Conservation (phyloP, 1,284 basidiomycete species). For the Naganishia sp. region DNA sequence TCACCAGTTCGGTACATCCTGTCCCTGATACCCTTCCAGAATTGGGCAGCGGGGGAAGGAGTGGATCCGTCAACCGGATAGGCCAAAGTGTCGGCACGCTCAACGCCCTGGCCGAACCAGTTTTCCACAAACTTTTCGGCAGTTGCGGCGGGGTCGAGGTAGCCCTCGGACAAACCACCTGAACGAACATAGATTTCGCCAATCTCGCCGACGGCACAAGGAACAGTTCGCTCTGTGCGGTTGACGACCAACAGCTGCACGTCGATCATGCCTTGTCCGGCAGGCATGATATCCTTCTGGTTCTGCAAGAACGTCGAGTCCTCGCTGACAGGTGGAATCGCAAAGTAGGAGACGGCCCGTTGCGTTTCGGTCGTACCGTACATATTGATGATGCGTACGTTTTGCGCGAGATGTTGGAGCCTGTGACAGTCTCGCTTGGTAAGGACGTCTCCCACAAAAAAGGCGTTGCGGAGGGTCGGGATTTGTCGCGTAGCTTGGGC, state of each 20-base stretch:
- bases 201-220: constrained; percentile 93
- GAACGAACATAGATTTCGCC: constrained; percentile 99
- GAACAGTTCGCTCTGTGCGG: constrained; percentile 80
- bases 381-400: constrained; percentile 98
- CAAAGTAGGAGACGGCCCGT: constrained; percentile 96
- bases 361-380: constrained; percentile 99
- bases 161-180: constrained; percentile 93
- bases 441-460: constrained; percentile 99
- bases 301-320: constrained; percentile 89
- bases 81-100: constrained; percentile 69
- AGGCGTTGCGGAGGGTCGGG: constrained; percentile 82
- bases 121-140: constrained; percentile 88
- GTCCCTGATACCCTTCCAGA: constrained; percentile 98
- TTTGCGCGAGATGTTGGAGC: constrained; percentile 86
- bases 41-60: constrained; percentile 66
- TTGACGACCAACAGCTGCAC: constrained; percentile 98
- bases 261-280: constrained; percentile 96
- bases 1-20: constrained; percentile 98
- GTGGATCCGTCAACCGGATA: constrained; percentile 73
- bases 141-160: constrained; percentile 80
- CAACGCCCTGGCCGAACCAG: constrained; percentile 72
- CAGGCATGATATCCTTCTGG: constrained; percentile 98
- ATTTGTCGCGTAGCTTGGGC: constrained; percentile 91
- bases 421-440: constrained; percentile 98
- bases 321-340: constrained; percentile 79